Evolutionary conservation across 2,329 filamentous ascomycete species (phyloP).

Genomic region (Metarhizium guizhouense): DNA sequence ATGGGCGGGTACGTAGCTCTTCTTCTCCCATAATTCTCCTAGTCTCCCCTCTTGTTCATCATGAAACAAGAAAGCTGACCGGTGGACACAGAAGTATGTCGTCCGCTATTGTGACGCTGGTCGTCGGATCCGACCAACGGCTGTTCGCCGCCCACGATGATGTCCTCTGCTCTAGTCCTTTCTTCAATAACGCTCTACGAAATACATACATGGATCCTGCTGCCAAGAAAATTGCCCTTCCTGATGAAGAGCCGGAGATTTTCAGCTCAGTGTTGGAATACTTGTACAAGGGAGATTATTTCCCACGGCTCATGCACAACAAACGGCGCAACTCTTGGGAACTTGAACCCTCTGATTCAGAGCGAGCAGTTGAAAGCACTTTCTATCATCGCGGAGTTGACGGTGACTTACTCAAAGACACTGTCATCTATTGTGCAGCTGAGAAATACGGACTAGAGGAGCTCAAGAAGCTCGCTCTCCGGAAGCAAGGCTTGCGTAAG

Average conservation of each 20-base stretch:
- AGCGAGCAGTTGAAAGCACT: slow-evolving; percentile 50
- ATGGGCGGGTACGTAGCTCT: slow-evolving; percentile 33
- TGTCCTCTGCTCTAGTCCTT: slow-evolving; percentile 68
- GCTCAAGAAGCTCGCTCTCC: slow-evolving; percentile 73
- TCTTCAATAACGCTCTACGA: slow-evolving; percentile 46
- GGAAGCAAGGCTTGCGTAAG: slow-evolving; percentile 79
- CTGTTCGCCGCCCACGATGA: slow-evolving; percentile 91
- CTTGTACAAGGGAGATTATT: slow-evolving; percentile 91
- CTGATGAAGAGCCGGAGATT: slow-evolving; percentile 81
- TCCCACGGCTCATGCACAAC: slow-evolving; percentile 72
- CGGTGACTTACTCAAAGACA: slow-evolving; percentile 72
- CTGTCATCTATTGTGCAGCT: slow-evolving; percentile 82
- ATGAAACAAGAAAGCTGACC: background rate
- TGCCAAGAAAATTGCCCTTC: slow-evolving; percentile 65
- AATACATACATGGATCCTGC: slow-evolving; percentile 24
- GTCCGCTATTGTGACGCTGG: slow-evolving; percentile 68
- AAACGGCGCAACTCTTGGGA: slow-evolving; percentile 74
- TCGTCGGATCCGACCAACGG: slow-evolving; percentile 71
- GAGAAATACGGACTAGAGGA: slow-evolving; percentile 77
- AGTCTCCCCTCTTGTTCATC: background rate
- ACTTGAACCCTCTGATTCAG: slow-evolving; percentile 53
- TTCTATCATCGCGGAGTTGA: slow-evolving; percentile 59
- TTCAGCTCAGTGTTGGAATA: slow-evolving; percentile 87
- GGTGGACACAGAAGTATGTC: slow-evolving; percentile 19
- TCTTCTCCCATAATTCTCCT: background rate